phyloP scores from a whole-genome alignment of 164 flowering plant species.

The Stephania yunnanensis region DNA sequence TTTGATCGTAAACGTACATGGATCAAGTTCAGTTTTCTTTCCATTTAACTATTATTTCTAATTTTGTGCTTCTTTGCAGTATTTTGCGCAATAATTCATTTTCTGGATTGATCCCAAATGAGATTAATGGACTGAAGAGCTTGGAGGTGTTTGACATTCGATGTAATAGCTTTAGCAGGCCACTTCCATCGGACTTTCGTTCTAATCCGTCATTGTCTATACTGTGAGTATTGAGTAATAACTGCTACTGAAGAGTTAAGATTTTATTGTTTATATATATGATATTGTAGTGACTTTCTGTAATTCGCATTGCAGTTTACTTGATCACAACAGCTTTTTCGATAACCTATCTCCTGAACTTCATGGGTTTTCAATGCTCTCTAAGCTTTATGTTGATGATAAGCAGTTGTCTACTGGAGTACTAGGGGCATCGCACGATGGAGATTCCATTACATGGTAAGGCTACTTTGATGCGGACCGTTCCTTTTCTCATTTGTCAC shows the following conservation, averaged over 20 bases:
- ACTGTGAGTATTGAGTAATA: slow-evolving; percentile 40
- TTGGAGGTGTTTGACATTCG: slow-evolving; percentile 62
- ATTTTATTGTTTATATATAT: slow-evolving; percentile 6
- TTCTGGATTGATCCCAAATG: slow-evolving; percentile 52
- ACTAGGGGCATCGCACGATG: slow-evolving; percentile 22
- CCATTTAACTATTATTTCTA: neutral
- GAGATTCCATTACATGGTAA: slow-evolving; percentile 29
- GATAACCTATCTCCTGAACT: slow-evolving; percentile 40
- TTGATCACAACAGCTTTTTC: slow-evolving; percentile 45
- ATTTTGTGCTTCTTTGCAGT: slow-evolving; percentile 28
- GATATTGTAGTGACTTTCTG: slow-evolving; percentile 9
- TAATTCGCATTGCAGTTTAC: slow-evolving; percentile 33
- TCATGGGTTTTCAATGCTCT: slow-evolving; percentile 28
- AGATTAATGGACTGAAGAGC: slow-evolving; percentile 46
- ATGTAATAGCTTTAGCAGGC: slow-evolving; percentile 51
- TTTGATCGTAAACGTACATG: neutral
- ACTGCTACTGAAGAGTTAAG: neutral
- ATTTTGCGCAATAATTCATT: slow-evolving; percentile 65
- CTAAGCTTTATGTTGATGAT: slow-evolving; percentile 42
- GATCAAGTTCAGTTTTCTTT: neutral
- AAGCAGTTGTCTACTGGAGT: slow-evolving; percentile 19
- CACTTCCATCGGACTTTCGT: slow-evolving; percentile 44
- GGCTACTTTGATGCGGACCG: neutral
- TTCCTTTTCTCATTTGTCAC: neutral
- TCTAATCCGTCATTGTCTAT: slow-evolving; percentile 35